A percentile compares a stretch with the other conserved stretches of the same genome.
Conservation (phyloP, 2,329 filamentous ascomycete genomes). For the Penicillium rolfsii region DNA sequence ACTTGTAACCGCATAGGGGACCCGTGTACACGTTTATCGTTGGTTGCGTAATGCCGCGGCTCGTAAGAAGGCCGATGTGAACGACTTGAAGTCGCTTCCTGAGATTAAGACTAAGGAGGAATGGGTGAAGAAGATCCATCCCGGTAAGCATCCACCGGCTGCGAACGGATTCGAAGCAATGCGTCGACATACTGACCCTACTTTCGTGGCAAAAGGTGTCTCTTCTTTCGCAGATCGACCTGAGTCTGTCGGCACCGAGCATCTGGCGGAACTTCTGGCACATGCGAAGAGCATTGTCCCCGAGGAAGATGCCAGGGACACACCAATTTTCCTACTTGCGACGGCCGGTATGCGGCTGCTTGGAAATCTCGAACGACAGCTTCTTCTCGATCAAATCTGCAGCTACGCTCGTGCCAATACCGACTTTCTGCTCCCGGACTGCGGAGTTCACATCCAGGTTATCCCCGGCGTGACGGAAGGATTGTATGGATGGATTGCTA, state of each 20-base stretch:
- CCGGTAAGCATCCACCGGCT: slow-evolving; percentile 59
- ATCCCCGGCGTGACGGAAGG: slow-evolving; percentile 96
- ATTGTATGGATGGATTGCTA: slow-evolving; percentile 94
- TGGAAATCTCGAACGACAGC: slow-evolving; percentile 70
- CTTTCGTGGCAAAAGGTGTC: slow-evolving; percentile 58
- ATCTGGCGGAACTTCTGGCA: slow-evolving; percentile 76
- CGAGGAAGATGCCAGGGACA: slow-evolving; percentile 73
- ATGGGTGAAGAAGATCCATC: slow-evolving; percentile 92
- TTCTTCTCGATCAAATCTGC: slow-evolving; percentile 78
- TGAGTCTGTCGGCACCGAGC: slow-evolving; percentile 75
- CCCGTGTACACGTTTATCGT: slow-evolving; percentile 88
- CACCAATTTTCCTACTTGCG: slow-evolving; percentile 91
- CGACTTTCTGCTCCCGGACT: slow-evolving; percentile 85
- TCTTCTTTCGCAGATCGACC: slow-evolving; percentile 84
- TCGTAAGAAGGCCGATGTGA: slow-evolving; percentile 60
- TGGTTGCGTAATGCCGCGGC: slow-evolving; percentile 80
- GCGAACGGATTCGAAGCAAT: neutral
- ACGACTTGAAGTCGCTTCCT: slow-evolving; percentile 71
- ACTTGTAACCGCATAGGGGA: slow-evolving; percentile 60
- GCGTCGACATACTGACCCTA: slow-evolving; percentile 2
- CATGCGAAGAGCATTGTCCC: slow-evolving; percentile 83
- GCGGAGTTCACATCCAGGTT: slow-evolving; percentile 84
- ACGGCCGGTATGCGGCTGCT: slow-evolving; percentile 94
- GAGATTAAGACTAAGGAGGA: slow-evolving; percentile 79
- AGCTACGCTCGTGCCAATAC: slow-evolving; percentile 77